A percentile compares a stretch with the other conserved stretches of the same genome.
These are phyloP conservation scores for Boletellus ananas DNA, from an alignment of 768 basidiomycete genomes.

Conservation along the genomic window DNA sequence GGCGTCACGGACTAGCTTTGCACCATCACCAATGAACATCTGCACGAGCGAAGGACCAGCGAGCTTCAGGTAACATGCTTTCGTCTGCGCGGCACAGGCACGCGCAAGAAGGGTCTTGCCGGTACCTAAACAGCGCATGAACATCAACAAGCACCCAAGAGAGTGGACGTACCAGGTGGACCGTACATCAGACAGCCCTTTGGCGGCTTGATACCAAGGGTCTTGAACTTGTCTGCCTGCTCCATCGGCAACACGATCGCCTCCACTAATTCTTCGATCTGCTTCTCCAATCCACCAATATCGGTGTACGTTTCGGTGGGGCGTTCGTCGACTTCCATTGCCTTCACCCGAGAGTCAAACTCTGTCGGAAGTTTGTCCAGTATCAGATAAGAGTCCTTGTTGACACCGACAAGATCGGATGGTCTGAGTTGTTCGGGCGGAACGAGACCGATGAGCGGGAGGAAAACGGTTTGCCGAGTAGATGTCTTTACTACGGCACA, in stretches of 20 bases:
- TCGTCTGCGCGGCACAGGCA: constrained; percentile 96
- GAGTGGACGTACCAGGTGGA: constrained; percentile 70
- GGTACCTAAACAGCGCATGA: constrained; percentile 52
- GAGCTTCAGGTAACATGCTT: constrained; percentile 96
- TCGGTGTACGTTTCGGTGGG: constrained; percentile 97
- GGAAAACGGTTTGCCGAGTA: constrained; percentile 96
- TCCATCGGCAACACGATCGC: constrained; percentile 99
- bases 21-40: constrained; percentile 99
- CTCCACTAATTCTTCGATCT: constrained; percentile 97
- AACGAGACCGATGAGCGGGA: constrained; percentile 96
- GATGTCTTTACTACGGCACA: constrained; percentile 99
- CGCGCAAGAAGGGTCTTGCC: constrained; percentile 97
- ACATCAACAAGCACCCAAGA: not conserved
- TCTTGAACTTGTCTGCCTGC: constrained; percentile 98
- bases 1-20: constrained; percentile 96
- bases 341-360: constrained; percentile 97
- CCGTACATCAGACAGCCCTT: constrained; percentile 99
- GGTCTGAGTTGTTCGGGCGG: constrained; percentile 88
- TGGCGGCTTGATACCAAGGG: constrained; percentile 93
- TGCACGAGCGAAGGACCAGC: constrained; percentile 97
- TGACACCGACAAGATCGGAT: constrained; percentile 94
- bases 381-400: constrained; percentile 98
- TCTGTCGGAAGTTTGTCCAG: constrained; percentile 95
- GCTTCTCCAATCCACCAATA: constrained; percentile 98
- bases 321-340: constrained; percentile 99